Base-by-base conservation (phyloP, 2,329 filamentous ascomycete genomes). In the Furcasterigmium furcatum region DNA sequence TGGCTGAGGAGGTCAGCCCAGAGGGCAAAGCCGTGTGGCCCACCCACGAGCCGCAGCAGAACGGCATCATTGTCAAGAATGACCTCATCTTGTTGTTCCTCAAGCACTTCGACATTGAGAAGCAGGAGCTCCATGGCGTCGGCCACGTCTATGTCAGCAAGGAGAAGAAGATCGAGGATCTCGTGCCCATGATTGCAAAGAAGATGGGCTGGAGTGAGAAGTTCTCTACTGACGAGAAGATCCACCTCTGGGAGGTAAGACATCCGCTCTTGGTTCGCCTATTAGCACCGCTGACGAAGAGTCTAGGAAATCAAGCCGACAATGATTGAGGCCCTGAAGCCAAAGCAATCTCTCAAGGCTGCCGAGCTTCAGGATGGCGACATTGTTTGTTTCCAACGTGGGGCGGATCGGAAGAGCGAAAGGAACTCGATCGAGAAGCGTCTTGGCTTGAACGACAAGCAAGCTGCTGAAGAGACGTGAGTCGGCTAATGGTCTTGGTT, bases 311-410 rank as follows among this genome's bases (percentile, higher is more conserved):
- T 99, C 68, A 99, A 97, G 68, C 91, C 91, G 43, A 88, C 84
- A 49, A 97, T 97, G 91, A 96, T 99, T 54, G 95, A 99, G 61
- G 78, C 81, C 7, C 86, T 99, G 73, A 97, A 96, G 68, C 80
- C 85, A 0, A 97, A 96, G 70, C 84, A 90, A 60, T 90, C 91
- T 0, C 77, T 99, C 48, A 88, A 91, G 54, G 84, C 88, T 48
- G 94, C 94, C 2, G 95, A 99, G 64, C 87, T 99, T 20, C 92
- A 97, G 62, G 92, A 99, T 58, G 94, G 94, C 41, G 94, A 99
- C 60, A 95, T 99, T 55, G 83, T 99, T 46, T 96, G 91, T 61
- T 96, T 97, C 69, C 94, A 99, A 63, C 80, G 81, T 48, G 71
- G 77, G 21, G 68, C 62, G 2, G 77, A 80, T 39, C 66, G 66